Conservation (phyloP, 2,329 filamentous ascomycete genomes). For the Mycosphaerelloides madeirae region DNA sequence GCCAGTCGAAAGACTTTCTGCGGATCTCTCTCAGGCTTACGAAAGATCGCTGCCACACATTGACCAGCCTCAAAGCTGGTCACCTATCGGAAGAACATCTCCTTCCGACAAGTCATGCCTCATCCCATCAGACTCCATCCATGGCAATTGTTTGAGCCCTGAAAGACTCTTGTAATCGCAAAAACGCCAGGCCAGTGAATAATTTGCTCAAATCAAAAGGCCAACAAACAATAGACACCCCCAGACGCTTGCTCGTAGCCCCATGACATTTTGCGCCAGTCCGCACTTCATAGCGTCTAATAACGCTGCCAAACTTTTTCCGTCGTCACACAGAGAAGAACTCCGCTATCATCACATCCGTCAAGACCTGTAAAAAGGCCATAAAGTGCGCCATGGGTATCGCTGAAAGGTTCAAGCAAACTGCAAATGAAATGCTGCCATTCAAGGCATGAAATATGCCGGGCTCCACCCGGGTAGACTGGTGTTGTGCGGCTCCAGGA, state of each 20-base stretch:
- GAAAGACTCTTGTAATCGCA: slow-evolving; percentile 4
- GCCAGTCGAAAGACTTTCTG: background rate
- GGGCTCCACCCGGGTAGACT: background rate
- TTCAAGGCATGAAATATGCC: background rate
- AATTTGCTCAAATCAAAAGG: no score
- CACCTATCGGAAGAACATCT: no score
- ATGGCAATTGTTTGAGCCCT: background rate
- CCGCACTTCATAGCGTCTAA: slow-evolving; percentile 22
- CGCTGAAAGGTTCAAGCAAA: slow-evolving; percentile 16
- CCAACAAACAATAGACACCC: no score
- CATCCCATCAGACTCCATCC: no score
- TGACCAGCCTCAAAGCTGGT: background rate
- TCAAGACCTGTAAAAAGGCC: slow-evolving; percentile 25
- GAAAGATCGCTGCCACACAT: background rate
- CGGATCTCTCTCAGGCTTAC: background rate
- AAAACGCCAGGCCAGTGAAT: background rate
- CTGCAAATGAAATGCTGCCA: slow-evolving; percentile 3
- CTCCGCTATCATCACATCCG: slow-evolving; percentile 7
- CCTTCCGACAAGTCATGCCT: no score
- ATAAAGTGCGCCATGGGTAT: slow-evolving; percentile 19
- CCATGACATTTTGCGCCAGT: slow-evolving; percentile 7
- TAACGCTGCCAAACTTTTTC: slow-evolving; percentile 16
- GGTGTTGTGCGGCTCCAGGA: background rate
- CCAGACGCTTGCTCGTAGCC: background rate
- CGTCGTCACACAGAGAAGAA: slow-evolving; percentile 8